These are phyloP conservation scores for Phytophthora ramorum DNA, from an alignment of 352 stramenopile species.

Conservation along the genomic window DNA sequence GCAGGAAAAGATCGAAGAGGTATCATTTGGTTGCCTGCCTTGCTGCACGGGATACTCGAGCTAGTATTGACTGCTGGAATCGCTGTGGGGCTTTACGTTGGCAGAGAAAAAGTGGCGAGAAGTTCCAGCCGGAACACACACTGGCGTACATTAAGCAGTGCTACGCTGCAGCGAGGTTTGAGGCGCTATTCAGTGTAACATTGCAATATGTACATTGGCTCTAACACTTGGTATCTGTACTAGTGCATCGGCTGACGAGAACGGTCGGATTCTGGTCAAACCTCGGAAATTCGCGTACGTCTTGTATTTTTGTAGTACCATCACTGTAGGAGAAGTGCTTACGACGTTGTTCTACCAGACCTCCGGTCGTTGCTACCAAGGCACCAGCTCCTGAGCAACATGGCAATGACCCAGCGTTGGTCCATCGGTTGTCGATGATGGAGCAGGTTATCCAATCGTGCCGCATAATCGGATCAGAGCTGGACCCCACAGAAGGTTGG, in stretches of 20 bases:
- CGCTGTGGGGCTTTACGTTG: neutral
- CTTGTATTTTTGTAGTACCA: neutral
- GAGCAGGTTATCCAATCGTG: slow-evolving; percentile 86
- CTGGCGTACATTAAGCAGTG: slow-evolving; percentile 88
- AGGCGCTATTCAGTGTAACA: neutral
- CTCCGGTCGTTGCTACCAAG: slow-evolving; percentile 2
- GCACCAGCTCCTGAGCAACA: slow-evolving; percentile 5
- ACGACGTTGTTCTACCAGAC: slow-evolving; percentile 1
- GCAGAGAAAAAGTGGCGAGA: slow-evolving; percentile 56
- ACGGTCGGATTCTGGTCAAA: slow-evolving; percentile 80
- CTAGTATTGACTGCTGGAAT: neutral
- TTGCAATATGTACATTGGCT: neutral
- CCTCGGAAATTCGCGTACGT: slow-evolving; percentile 69
- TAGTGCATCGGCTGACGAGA: slow-evolving; percentile 84
- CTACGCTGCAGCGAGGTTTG: slow-evolving; percentile 83
- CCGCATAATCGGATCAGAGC: slow-evolving; percentile 79
- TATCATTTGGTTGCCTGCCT: slow-evolving; percentile 18
- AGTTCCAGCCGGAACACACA: slow-evolving; percentile 84
- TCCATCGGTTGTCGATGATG: slow-evolving; percentile 68
- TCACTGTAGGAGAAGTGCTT: neutral
- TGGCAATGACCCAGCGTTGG: slow-evolving; percentile 48
- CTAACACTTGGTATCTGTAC: slow-evolving; percentile 1
- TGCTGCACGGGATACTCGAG: neutral
- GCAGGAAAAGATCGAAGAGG: slow-evolving; percentile 85
- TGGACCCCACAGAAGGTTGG: slow-evolving; percentile 78